Percentiles rank a stretch among this genome's conserved stretches.
These are phyloP conservation scores for Omphalea diandra DNA, from an alignment of 441 rosid species.

Conservation along the genomic window DNA sequence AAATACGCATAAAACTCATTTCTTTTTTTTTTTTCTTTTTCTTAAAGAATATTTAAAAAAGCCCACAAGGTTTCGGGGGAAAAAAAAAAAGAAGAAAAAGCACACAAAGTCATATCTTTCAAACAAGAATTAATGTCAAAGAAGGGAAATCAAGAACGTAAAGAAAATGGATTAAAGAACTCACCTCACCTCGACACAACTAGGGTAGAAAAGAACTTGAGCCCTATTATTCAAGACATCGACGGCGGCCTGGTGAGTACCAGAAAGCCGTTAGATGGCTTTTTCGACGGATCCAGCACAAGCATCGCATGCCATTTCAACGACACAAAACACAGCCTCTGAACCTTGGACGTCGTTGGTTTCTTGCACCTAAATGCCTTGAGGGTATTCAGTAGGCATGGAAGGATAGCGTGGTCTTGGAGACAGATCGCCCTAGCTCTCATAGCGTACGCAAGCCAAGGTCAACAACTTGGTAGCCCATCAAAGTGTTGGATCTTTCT, in stretches of 20 bases:
- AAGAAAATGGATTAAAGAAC: too few species aligned
- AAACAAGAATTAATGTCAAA: too few species aligned
- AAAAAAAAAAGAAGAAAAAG: too few species aligned
- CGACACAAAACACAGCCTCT: slow-evolving; percentile 49
- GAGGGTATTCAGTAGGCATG: slow-evolving; percentile 63
- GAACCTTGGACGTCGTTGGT: slow-evolving; percentile 32
- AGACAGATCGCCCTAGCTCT: slow-evolving; percentile 40
- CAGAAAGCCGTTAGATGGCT: slow-evolving; percentile 71
- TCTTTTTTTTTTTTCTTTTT: too few species aligned
- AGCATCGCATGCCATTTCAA: slow-evolving; percentile 76
- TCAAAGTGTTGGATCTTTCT: slow-evolving; percentile 22
- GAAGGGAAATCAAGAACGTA: too few species aligned
- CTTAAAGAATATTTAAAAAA: too few species aligned
- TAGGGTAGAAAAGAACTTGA: slow-evolving; percentile 57
- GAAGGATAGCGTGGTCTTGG: slow-evolving; percentile 63
- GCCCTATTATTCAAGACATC: slow-evolving; percentile 69
- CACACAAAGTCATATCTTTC: too few species aligned
- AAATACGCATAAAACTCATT: too few species aligned
- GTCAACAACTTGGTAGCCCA: slow-evolving; percentile 78
- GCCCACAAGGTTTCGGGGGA: too few species aligned
- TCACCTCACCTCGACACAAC: slow-evolving; percentile 52
- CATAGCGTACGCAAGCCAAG: slow-evolving; percentile 60
- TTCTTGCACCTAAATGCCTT: slow-evolving; percentile 41
- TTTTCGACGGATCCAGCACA: slow-evolving; percentile 87
- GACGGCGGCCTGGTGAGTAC: slow-evolving; percentile 60